These are phyloP conservation scores for Mercurialis annua DNA, from an alignment of 345 rosid species.

Conservation along the genomic window DNA sequence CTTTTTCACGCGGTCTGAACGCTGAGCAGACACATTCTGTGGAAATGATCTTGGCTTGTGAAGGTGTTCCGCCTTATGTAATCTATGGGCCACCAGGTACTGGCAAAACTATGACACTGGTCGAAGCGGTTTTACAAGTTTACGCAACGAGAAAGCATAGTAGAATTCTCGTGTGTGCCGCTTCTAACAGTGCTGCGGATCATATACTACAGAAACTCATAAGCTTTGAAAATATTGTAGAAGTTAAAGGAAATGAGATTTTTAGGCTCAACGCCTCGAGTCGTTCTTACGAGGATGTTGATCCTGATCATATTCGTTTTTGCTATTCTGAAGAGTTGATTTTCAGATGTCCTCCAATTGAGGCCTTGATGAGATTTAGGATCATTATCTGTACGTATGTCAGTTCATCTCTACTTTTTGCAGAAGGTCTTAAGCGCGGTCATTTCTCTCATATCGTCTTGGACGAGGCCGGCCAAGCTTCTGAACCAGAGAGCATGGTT, in stretches of 20 bases:
- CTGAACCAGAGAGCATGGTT: slow-evolving; percentile 86
- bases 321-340: slow-evolving; percentile 58
- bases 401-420: slow-evolving; percentile 67
- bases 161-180: slow-evolving; percentile 74
- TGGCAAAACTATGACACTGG: slow-evolving; percentile 81
- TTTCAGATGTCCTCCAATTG: slow-evolving; percentile 65
- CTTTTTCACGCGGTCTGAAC: slow-evolving; percentile 52
- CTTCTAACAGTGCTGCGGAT: slow-evolving; percentile 90
- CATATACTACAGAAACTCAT: slow-evolving; percentile 62
- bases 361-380: slow-evolving; percentile 46
- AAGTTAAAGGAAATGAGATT: slow-evolving; percentile 49
- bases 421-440: slow-evolving; percentile 63
- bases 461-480: slow-evolving; percentile 91
- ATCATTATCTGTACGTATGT: slow-evolving; percentile 72
- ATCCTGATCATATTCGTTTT: slow-evolving; percentile 53
- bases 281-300: slow-evolving; percentile 63
- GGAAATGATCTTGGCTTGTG: slow-evolving; percentile 68
- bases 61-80: slow-evolving; percentile 78
- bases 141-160: slow-evolving; percentile 36
- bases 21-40: slow-evolving; percentile 69
- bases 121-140: slow-evolving; percentile 73
- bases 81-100: slow-evolving; percentile 97
- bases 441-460: slow-evolving; percentile 86
- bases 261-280: slow-evolving; percentile 81
- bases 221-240: slow-evolving; percentile 36